Evolutionary conservation across 345 rosid species (phyloP).

Genomic region (Salix koriyanagi): DNA sequence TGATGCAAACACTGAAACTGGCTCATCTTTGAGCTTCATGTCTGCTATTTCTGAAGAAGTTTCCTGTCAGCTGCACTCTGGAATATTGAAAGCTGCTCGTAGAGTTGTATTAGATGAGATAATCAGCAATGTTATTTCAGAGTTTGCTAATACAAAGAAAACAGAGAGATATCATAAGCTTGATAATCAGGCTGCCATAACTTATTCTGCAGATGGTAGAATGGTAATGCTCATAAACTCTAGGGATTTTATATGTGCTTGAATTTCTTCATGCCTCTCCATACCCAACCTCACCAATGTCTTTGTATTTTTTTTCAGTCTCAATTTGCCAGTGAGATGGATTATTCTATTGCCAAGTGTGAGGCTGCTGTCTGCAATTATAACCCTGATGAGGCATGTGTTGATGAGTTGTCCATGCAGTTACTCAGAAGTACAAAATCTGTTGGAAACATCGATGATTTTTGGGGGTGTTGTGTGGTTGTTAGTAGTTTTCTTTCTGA

Average conservation of each 20-base stretch:
- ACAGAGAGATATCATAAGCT: constrained; percentile 38
- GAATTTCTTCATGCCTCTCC: background rate
- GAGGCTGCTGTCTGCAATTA: constrained; percentile 25
- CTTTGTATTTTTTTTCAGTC: constrained; percentile 28
- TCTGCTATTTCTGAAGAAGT: constrained; percentile 63
- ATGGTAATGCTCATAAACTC: constrained; percentile 28
- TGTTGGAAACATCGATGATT: constrained; percentile 69
- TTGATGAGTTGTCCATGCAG: constrained; percentile 22
- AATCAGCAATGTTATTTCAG: constrained; percentile 57
- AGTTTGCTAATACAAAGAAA: constrained; percentile 46
- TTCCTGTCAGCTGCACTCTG: constrained; percentile 71
- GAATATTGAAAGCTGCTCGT: constrained; percentile 74
- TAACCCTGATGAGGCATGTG: constrained; percentile 12
- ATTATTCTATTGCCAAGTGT: constrained; percentile 16
- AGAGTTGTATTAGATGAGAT: constrained; percentile 82
- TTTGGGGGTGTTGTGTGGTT: constrained; percentile 51
- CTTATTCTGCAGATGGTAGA: constrained; percentile 18
- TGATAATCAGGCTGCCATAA: constrained; percentile 35
- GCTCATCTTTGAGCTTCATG: constrained; percentile 34
- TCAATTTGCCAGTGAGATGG: constrained; percentile 29
- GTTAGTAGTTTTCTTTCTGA: constrained; percentile 58
- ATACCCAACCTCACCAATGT: background rate
- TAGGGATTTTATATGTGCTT: background rate
- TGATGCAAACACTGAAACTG: constrained; percentile 29
- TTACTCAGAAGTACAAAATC: constrained; percentile 40